phyloP scores from a whole-genome alignment of 257 asterid species.

The Solanum lignicaule region DNA sequence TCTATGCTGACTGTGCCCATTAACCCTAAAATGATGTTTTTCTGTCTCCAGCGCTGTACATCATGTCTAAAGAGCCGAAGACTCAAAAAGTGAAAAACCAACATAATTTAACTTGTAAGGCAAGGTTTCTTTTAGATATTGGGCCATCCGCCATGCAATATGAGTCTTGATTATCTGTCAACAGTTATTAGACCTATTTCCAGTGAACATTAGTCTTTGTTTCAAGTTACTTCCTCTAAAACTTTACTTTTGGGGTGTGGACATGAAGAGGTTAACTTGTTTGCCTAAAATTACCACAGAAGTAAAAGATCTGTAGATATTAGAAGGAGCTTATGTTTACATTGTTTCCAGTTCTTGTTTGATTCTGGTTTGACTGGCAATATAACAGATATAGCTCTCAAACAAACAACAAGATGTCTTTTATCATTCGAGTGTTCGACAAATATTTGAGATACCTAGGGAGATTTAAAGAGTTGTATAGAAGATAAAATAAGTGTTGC shows the following conservation, averaged over 20 bases:
- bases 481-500: background rate
- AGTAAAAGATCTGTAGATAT: background rate
- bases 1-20: background rate
- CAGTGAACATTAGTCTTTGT: background rate
- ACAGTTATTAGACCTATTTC: background rate
- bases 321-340: background rate
- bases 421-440: background rate
- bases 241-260: background rate
- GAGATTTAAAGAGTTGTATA: background rate
- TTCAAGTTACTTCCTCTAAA: background rate
- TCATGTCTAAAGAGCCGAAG: background rate
- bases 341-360: background rate
- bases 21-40: background rate
- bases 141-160: background rate
- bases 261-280: background rate
- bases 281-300: background rate
- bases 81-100: background rate
- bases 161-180: background rate
- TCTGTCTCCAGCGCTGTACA: background rate
- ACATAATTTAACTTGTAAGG: background rate
- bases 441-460: background rate
- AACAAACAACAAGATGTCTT: background rate
- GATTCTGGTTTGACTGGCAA: background rate
- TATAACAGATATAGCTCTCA: background rate
- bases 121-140: background rate